Evolutionary conservation across 208 protist genomes (phyloP).

Genomic region (Tritrichomonas foetus): DNA sequence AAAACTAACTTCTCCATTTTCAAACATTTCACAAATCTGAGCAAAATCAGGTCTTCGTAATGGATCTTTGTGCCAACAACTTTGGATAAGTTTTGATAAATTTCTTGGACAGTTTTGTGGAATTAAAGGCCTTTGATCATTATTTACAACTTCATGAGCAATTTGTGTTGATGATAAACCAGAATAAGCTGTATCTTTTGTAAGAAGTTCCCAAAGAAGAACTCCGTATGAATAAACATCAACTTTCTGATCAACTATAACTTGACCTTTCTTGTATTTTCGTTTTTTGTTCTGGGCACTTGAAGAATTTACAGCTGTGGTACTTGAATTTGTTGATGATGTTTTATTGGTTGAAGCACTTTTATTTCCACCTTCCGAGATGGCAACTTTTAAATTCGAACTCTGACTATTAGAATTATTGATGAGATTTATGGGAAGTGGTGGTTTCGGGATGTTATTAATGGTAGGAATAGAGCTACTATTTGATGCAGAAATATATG

Average conservation of each 20-base stretch:
- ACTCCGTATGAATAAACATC: slow-evolving; percentile 41
- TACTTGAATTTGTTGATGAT: too few species aligned
- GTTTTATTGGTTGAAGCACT: too few species aligned
- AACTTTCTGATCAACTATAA: not conserved
- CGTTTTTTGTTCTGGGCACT: too few species aligned
- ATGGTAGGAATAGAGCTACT: too few species aligned
- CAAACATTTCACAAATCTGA: not conserved
- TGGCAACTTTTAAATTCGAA: too few species aligned
- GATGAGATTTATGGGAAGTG: too few species aligned
- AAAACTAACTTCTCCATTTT: not conserved
- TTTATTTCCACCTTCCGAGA: too few species aligned
- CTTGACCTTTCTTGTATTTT: too few species aligned
- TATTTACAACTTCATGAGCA: not conserved
- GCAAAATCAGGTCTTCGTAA: not conserved
- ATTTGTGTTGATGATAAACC: not conserved
- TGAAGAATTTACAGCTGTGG: too few species aligned
- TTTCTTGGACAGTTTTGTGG: not conserved
- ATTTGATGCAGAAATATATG: too few species aligned
- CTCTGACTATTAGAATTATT: too few species aligned
- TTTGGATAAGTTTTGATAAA: not conserved
- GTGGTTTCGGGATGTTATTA: too few species aligned
- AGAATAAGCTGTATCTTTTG: not conserved
- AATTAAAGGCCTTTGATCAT: not conserved
- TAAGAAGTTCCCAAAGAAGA: slow-evolving; percentile 28
- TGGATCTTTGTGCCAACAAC: slow-evolving; percentile 33